These are phyloP conservation scores for Podaxis rugospora DNA, from an alignment of 768 basidiomycete genomes.

Conservation along the genomic window DNA sequence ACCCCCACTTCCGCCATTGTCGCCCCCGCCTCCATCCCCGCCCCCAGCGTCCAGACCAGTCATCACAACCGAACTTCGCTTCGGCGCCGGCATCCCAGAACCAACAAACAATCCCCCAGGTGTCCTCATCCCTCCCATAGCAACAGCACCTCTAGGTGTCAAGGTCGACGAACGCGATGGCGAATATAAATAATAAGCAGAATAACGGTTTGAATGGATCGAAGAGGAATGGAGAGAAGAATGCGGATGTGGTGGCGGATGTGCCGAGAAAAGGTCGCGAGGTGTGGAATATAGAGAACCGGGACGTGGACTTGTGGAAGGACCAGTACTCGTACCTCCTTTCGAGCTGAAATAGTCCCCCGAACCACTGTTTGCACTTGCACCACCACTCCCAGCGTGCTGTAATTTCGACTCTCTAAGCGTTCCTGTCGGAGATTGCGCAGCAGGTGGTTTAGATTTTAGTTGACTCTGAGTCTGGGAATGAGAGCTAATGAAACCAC, in stretches of 20 bases:
- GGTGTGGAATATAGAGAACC: background rate
- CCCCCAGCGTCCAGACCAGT: background rate
- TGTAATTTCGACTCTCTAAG: constrained; percentile 1
- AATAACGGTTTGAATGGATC: background rate
- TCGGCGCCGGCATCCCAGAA: background rate
- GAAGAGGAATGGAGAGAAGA: background rate
- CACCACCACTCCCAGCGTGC: background rate
- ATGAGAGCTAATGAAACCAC: background rate
- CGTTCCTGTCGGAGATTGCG: constrained; percentile 8
- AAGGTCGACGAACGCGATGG: constrained; percentile 1
- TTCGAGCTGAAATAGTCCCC: constrained; percentile 7
- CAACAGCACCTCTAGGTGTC: constrained; percentile 10
- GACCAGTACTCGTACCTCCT: background rate
- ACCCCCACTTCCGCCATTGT: constrained; percentile 3
- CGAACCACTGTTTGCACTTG: background rate
- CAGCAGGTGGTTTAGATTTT: background rate
- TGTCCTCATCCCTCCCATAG: constrained; percentile 2
- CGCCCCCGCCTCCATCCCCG: background rate
- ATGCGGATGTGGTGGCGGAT: background rate
- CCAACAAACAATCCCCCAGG: background rate
- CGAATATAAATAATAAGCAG: background rate
- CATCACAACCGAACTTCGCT: background rate
- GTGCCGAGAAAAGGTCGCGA: background rate
- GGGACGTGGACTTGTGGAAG: background rate
- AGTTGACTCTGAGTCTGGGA: background rate